Evolutionary conservation across 495 filamentous ascomycete species (phyloP).

Genomic region (Filosporella fistucella): DNA sequence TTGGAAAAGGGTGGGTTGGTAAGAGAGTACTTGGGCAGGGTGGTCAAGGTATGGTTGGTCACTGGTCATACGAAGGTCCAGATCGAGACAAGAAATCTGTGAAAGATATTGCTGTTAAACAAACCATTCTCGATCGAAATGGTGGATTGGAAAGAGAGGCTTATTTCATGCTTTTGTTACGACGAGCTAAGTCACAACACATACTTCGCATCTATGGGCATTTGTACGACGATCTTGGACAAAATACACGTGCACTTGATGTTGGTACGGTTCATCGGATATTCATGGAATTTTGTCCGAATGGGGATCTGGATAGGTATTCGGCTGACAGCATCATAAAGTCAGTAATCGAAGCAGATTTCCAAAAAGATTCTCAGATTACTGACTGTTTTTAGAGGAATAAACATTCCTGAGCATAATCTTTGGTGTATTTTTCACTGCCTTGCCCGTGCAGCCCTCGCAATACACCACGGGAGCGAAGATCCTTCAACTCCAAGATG

Average conservation of each 20-base stretch:
- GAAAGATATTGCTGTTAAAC: conserved; percentile 11
- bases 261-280: conserved; percentile 3
- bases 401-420: not conserved
- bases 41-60: conserved; percentile 7
- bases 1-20: conserved; percentile 9
- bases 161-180: not conserved
- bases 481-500: not conserved
- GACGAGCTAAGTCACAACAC: not conserved
- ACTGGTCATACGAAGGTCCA: conserved; percentile 7
- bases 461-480: conserved; percentile 8
- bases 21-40: conserved; percentile 11
- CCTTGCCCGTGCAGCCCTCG: conserved; percentile 7
- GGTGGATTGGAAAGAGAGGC: conserved; percentile 1
- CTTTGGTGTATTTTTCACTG: conserved; percentile 15
- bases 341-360: no score
- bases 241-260: not conserved
- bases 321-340: not conserved
- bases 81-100: not conserved
- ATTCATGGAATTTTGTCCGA: conserved; percentile 8
- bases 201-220: conserved; percentile 7
- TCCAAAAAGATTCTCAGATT: no score
- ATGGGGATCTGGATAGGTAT: not conserved
- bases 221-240: conserved; percentile 1
- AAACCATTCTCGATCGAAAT: not conserved
- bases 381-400: not conserved